Percentiles rank a stretch among this genome's conserved stretches.
Conservation (phyloP, 768 basidiomycete genomes). For the Hortiboletus campestris region DNA sequence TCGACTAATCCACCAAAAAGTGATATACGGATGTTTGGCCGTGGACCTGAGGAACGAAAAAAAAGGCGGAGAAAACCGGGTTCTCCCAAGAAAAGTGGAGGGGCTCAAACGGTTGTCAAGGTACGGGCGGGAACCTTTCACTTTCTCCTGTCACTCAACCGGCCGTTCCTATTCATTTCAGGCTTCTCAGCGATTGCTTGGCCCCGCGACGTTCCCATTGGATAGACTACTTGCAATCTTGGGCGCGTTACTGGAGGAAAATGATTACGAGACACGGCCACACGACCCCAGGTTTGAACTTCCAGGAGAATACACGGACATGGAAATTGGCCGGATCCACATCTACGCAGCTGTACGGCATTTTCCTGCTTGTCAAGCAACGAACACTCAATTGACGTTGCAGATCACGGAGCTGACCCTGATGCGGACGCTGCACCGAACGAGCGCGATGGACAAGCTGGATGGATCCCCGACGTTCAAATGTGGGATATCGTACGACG, state of each 20-base stretch:
- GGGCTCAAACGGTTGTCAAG: constrained; percentile 46
- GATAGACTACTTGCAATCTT: constrained; percentile 81
- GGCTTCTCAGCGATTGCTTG: constrained; percentile 76
- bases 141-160: neutral
- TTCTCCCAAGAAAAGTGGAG: constrained; percentile 34
- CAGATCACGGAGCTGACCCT: constrained; percentile 68
- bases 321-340: constrained; percentile 63
- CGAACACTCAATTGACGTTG: neutral
- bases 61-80: constrained; percentile 47
- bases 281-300: constrained; percentile 47
- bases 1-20: constrained; percentile 82
- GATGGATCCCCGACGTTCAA: constrained; percentile 75
- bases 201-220: constrained; percentile 74
- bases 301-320: constrained; percentile 73
- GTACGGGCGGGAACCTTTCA: constrained; percentile 22
- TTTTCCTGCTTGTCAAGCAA: neutral
- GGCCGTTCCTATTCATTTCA: constrained; percentile 22
- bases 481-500: constrained; percentile 64
- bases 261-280: constrained; percentile 48
- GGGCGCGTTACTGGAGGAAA: constrained; percentile 73
- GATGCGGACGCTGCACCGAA: constrained; percentile 65
- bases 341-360: constrained; percentile 56
- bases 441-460: constrained; percentile 56
- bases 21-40: constrained; percentile 80
- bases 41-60: constrained; percentile 66